Evolutionary conservation across 805 yeast genomes (phyloP), one percentile per base, ranked within the genome.

Genomic region (Spathaspora arborariae): DNA sequence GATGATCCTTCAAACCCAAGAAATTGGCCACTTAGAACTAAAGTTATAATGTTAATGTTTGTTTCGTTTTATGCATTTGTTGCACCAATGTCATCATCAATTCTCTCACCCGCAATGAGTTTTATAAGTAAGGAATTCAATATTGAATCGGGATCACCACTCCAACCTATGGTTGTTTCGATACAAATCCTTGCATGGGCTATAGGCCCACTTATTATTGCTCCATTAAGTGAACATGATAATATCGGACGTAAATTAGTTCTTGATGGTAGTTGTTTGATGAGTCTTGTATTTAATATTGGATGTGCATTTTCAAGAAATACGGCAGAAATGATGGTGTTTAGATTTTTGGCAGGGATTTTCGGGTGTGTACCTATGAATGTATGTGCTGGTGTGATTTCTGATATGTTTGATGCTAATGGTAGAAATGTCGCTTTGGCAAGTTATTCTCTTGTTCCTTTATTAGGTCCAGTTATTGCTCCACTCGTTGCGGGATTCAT

Each of bases 51-150:
- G 19, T 52, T 62, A 24, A 53, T 49, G 5, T 49, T 68, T 36
- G 74, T 68, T 1, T 62, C 72, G 0, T 44, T 67, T 16, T 69
- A 67, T 51, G 66, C 73, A 3, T 58, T 70, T 41, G 59, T 69
- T 6, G 65, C 73, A 2, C 74, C 74, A 10, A 67, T 70, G 65
- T 68, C 73, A 3, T 68, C 74, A 6, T 67, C 75, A 5, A 67
- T 70, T 44, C 51, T 62, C 20, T 65, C 72, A 2, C 75, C 74
- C 0, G 74, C 74, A 2, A 56, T 63, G 50, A 39, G 56, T 16
- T 54, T 55, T 24, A 57, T 70, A 6, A 55, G 67, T 1, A 42
- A 44, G 4, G 72, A 67, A 2, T 64, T 70, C 27, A 48, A 58
- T 19, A 65, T 70, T 33, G 52, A 51, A 3, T 57, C 60, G 2